Conservation (phyloP, 169 alveolate genomes). For the Theileria parva region DNA sequence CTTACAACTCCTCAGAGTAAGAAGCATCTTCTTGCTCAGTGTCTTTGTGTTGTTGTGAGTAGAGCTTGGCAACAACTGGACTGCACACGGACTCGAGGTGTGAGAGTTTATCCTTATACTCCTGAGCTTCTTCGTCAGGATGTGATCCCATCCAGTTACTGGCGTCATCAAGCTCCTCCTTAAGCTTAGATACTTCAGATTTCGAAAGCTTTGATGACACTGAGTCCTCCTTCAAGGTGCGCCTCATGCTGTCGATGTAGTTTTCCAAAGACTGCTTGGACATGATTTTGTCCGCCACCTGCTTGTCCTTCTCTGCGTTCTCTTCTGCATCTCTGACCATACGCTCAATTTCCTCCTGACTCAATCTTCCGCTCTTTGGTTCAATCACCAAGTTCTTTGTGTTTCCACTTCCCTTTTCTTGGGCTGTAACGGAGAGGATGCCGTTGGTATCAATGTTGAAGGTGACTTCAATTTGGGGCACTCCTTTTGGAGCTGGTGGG, state of each 20-base stretch:
- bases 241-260: conserved; percentile 91
- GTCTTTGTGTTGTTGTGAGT: conserved; percentile 44
- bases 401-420: conserved; percentile 93
- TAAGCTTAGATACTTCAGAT: conserved; percentile 87
- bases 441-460: conserved; percentile 97
- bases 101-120: conserved; percentile 87
- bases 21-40: neutral
- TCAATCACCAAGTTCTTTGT: conserved; percentile 91
- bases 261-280: conserved; percentile 91
- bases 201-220: conserved; percentile 88
- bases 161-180: conserved; percentile 88
- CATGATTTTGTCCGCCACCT: conserved; percentile 88
- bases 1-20: conserved; percentile 16
- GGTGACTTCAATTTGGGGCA: conserved; percentile 94
- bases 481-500: conserved; percentile 96
- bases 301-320: conserved; percentile 93
- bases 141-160: conserved; percentile 89
- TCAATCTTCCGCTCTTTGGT: conserved; percentile 94
- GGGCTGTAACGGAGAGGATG: conserved; percentile 93
- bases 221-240: conserved; percentile 92
- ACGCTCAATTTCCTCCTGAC: conserved; percentile 93
- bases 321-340: conserved; percentile 95
- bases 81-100: conserved; percentile 92
- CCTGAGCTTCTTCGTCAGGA: conserved; percentile 92
- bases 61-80: conserved; percentile 92